Evolutionary conservation across 352 stramenopile genomes (phyloP).

Genomic region (Phytophthora citricola): DNA sequence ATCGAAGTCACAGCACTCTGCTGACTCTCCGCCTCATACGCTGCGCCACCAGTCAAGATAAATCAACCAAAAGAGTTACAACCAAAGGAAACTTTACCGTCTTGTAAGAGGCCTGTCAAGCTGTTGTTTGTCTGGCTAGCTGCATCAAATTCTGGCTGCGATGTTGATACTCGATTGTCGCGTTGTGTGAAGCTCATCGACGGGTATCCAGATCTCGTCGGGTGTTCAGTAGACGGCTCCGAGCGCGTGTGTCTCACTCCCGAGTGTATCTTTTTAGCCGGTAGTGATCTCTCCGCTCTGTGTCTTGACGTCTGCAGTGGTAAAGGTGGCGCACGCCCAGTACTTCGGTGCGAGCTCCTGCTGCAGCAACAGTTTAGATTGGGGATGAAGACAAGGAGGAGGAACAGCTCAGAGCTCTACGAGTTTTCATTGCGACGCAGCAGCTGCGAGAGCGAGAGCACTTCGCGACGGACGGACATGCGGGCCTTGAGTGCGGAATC

Average conservation of each 20-base stretch:
- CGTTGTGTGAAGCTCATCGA: slow-evolving; percentile 28
- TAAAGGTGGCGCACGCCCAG: slow-evolving; percentile 21
- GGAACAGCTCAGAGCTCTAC: slow-evolving; percentile 11
- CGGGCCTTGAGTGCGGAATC: slow-evolving; percentile 31
- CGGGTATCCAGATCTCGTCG: slow-evolving; percentile 9
- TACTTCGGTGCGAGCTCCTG: slow-evolving; percentile 21
- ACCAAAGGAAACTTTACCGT: slow-evolving; percentile 28
- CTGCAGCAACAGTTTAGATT: slow-evolving; percentile 2
- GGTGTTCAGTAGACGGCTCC: slow-evolving; percentile 2
- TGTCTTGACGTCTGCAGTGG: slow-evolving; percentile 32
- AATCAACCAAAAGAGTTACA: not conserved
- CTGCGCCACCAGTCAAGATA: slow-evolving; percentile 8
- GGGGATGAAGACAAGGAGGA: not conserved
- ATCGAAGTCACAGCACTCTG: slow-evolving; percentile 45
- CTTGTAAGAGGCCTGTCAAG: slow-evolving; percentile 31
- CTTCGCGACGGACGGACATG: slow-evolving; percentile 73
- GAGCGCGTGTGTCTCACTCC: slow-evolving; percentile 3
- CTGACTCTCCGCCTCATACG: slow-evolving; percentile 35
- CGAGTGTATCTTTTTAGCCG: not conserved
- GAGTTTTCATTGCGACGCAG: slow-evolving; percentile 56
- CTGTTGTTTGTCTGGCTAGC: slow-evolving; percentile 21
- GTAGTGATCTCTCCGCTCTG: slow-evolving; percentile 7
- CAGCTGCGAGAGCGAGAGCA: slow-evolving; percentile 78
- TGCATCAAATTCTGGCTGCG: slow-evolving; percentile 21
- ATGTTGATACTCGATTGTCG: slow-evolving; percentile 15